Evolutionary conservation across 2,329 filamentous ascomycete species (phyloP).

Genomic region (Ascochyta koolunga): DNA sequence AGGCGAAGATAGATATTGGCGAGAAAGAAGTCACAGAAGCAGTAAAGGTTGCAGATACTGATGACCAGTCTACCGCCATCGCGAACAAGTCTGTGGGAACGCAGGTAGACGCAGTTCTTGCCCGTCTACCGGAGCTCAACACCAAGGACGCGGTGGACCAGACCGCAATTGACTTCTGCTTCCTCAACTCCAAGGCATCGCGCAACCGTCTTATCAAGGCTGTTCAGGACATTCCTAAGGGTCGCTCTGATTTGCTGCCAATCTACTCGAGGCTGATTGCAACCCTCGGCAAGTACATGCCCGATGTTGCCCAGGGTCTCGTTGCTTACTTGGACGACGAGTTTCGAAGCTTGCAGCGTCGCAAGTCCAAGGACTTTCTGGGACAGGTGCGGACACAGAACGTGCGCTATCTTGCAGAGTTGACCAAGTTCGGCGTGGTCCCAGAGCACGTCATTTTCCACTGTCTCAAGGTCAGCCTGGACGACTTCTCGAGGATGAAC

Average conservation of each 20-base stretch:
- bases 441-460: constrained; percentile 99
- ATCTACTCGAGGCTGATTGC: constrained; percentile 92
- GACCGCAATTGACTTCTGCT: constrained; percentile 94
- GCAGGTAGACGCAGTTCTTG: constrained; percentile 88
- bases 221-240: constrained; percentile 92
- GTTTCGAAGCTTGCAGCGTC: constrained; percentile 92
- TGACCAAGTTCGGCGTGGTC: constrained; percentile 97
- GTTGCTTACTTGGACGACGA: constrained; percentile 94
- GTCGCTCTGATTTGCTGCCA: constrained; percentile 86
- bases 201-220: constrained; percentile 92
- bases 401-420: constrained; percentile 94
- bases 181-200: constrained; percentile 96
- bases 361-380: constrained; percentile 97
- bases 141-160: constrained; percentile 92
- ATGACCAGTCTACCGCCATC: constrained; percentile 91
- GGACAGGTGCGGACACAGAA: constrained; percentile 93
- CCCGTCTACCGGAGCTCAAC: constrained; percentile 87
- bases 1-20: constrained; percentile 53
- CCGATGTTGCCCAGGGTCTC: constrained; percentile 89
- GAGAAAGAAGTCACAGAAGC: constrained; percentile 50
- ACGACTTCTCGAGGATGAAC: constrained; percentile 98
- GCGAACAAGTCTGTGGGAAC: constrained; percentile 97
- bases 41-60: constrained; percentile 63
- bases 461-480: constrained; percentile 94
- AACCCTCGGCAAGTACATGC: constrained; percentile 90